Conservation (phyloP, 106 monocot species). For the Dendrobium catenatum region DNA sequence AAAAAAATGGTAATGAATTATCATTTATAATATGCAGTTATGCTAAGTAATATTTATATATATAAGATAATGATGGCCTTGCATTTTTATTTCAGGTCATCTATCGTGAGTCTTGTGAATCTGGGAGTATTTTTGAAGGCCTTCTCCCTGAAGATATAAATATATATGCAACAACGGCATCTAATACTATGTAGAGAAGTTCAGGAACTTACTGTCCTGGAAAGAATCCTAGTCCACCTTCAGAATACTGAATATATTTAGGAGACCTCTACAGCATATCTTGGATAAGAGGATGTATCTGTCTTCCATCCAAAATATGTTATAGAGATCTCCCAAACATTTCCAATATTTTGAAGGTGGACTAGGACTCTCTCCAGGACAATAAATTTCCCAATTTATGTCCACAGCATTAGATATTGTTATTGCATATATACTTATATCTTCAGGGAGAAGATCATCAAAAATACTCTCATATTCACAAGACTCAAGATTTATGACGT, state of each 20-base stretch:
- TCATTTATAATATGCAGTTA: neutral
- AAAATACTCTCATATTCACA: constrained; percentile 59
- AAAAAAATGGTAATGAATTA: constrained; percentile 59
- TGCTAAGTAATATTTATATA: neutral
- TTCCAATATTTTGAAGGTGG: no score
- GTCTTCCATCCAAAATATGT: no score
- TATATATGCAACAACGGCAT: constrained; percentile 70
- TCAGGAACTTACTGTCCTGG: constrained; percentile 74
- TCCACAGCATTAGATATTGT: constrained; percentile 64
- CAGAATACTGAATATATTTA: no score
- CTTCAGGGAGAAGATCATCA: no score
- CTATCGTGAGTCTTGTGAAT: constrained; percentile 85
- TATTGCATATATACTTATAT: no score
- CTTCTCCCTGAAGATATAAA: no score
- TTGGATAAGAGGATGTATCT: no score
- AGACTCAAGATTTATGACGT: constrained; percentile 82
- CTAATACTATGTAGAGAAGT: constrained; percentile 65
- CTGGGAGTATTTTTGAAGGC: constrained; percentile 43
- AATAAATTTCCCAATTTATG: constrained; percentile 73
- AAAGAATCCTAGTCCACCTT: no score
- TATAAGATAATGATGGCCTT: neutral
- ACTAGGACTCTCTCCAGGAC: constrained; percentile 21
- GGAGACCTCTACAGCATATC: no score
- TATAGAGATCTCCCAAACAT: no score
- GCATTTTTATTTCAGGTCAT: constrained; percentile 33